Evolutionary conservation across 108 stramenopile species (phyloP).

Genomic region (Nitzschia putrida): DNA sequence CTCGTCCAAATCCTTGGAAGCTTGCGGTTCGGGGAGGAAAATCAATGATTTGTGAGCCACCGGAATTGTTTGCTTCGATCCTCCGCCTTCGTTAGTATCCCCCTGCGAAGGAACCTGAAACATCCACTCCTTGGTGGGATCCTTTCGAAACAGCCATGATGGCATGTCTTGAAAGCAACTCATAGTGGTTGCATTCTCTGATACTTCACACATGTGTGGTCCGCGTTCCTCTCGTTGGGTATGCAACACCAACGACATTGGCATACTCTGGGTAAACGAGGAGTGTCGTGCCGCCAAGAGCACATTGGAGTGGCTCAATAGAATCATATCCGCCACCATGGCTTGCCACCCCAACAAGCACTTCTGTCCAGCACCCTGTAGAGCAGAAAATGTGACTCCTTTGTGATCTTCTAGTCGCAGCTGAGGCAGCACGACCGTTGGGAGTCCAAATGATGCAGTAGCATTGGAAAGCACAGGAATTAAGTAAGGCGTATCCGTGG

Average conservation of each 20-base stretch:
- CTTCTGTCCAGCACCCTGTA: slow-evolving; percentile 26
- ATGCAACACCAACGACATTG: slow-evolving; percentile 47
- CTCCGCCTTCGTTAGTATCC: not conserved
- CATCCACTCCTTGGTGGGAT: slow-evolving; percentile 8
- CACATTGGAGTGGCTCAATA: slow-evolving; percentile 50
- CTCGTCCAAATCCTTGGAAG: slow-evolving; percentile 31
- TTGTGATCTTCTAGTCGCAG: slow-evolving; percentile 27
- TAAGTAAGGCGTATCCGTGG: slow-evolving; percentile 49
- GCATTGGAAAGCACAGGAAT: slow-evolving; percentile 36
- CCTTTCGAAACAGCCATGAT: slow-evolving; percentile 46
- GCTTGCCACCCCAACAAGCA: slow-evolving; percentile 50
- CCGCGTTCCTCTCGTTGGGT: slow-evolving; percentile 5
- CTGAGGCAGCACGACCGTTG: slow-evolving; percentile 28
- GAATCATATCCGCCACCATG: slow-evolving; percentile 41
- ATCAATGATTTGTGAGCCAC: slow-evolving; percentile 28
- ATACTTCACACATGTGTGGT: slow-evolving; percentile 43
- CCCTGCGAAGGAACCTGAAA: not conserved
- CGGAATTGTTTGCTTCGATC: slow-evolving; percentile 9
- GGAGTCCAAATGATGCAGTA: slow-evolving; percentile 15
- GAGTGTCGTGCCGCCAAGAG: slow-evolving; percentile 45
- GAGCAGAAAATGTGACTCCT: slow-evolving; percentile 41
- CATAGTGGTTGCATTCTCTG: slow-evolving; percentile 36
- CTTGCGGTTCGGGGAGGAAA: slow-evolving; percentile 37
- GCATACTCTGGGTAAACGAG: slow-evolving; percentile 54
- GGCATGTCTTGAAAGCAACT: slow-evolving; percentile 36